Evolutionary conservation across 441 rosid species (phyloP).

Genomic region (Viola pubescens): DNA sequence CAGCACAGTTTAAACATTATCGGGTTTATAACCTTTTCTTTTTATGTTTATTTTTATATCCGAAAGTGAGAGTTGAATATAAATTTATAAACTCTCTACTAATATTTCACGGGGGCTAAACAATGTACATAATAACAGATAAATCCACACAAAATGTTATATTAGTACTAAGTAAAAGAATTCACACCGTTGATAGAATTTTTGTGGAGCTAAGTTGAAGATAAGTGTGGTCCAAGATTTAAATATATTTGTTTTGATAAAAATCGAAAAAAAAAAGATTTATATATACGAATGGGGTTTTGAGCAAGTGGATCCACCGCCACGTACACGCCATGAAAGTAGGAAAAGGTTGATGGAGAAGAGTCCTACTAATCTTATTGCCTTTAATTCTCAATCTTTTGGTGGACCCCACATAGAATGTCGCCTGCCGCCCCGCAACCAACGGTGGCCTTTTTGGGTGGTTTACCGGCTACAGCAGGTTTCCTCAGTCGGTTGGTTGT

Average conservation of each 20-base stretch:
- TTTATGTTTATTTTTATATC: too few relatives aligned
- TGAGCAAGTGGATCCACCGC: background rate
- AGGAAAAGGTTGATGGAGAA: background rate
- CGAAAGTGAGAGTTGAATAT: too few relatives aligned
- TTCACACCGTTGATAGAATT: background rate
- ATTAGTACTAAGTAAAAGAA: background rate
- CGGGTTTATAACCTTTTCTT: too few relatives aligned
- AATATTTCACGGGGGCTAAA: too few relatives aligned
- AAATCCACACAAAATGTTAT: too few relatives aligned
- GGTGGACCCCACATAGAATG: constrained; percentile 12
- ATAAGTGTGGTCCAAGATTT: constrained; percentile 12
- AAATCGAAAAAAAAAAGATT: too few relatives aligned
- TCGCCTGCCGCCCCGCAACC: constrained; percentile 22
- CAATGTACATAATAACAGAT: too few relatives aligned
- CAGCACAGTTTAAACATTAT: too few relatives aligned
- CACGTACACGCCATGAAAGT: constrained; percentile 4
- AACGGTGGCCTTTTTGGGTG: constrained; percentile 1
- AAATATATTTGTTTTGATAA: too few relatives aligned
- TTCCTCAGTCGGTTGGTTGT: background rate
- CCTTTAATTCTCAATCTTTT: background rate
- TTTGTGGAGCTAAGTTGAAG: constrained; percentile 14
- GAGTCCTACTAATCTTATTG: constrained; percentile 3
- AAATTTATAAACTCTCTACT: too few relatives aligned
- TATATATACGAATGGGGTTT: background rate
- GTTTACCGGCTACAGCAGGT: constrained; percentile 17